Base-by-base conservation (phyloP, 164 flowering plant genomes). In the Chimonanthus praecox region DNA sequence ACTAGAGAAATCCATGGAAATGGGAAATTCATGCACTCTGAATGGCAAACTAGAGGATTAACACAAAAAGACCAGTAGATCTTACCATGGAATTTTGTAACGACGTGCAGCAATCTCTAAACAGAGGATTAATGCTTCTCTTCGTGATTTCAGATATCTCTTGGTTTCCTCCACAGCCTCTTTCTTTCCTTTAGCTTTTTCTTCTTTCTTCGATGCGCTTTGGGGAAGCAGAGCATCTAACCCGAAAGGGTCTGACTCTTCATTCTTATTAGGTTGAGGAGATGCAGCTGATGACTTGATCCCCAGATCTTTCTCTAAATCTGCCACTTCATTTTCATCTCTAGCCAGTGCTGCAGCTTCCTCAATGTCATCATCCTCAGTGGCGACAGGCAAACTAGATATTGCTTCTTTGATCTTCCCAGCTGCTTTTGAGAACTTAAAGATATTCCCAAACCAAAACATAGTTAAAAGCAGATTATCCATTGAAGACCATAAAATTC, bases 181-280 rank as follows among this genome's bases (percentile, higher is more conserved):
- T 73, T 82, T 90, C 82, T 87, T 92, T 49, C 70, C 84, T 78
- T 81, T 91, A 4, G 80, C 49, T 68, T 77, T 86, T 43, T 83
- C 91, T 60, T 83, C 89, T 71, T 83, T 86, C 81, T 84, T 85
- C 15, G 76, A 75, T 50, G 77, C 69, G 71, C 82, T 80, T 9
- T 91, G 81, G 60, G 60, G 60, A 58, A 92, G 84, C 50, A 92
- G 79, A 49, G 89, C 91, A 77, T 93, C 97, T 58, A 95, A 90
- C 64, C 97, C 97, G 85, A 93, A 95, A 21, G 97, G 99, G 75
- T 95, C 98, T 70, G 82, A 75, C 75, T 90, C 95, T 77, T 82
- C 90, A 62, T 81, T 74, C 48, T 73, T 74, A 48, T 71, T 69
- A 16, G 71, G 76, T 77, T 75, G 83, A 70, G 71, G 58, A 51